A percentile compares a stretch with the other conserved stretches of the same genome.
Evolutionary conservation across 495 filamentous ascomycete species (phyloP).

Genomic region (Staphylotrichum tortipilum): DNA sequence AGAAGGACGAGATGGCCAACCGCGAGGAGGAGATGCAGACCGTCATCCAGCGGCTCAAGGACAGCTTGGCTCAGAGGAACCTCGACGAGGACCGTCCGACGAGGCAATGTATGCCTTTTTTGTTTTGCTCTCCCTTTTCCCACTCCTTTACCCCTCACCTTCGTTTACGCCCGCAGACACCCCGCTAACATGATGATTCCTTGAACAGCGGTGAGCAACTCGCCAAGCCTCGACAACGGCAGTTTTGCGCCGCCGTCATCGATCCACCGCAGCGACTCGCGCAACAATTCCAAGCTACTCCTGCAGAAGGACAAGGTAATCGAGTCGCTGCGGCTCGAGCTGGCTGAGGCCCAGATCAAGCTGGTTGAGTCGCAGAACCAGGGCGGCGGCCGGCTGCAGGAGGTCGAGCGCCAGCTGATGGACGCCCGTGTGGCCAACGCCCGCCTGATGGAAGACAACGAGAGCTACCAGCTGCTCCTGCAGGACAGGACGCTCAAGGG

Average conservation of each 20-base stretch:
- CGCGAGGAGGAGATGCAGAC: slow-evolving; percentile 82
- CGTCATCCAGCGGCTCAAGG: slow-evolving; percentile 83
- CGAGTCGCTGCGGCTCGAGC: slow-evolving; percentile 79
- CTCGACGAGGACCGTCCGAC: slow-evolving; percentile 55
- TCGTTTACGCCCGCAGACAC: neutral
- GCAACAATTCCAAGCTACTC: slow-evolving; percentile 77
- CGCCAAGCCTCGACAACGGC: slow-evolving; percentile 50
- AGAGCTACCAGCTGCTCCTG: slow-evolving; percentile 90
- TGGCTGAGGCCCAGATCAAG: slow-evolving; percentile 92
- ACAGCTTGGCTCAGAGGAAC: slow-evolving; percentile 68
- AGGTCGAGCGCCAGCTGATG: slow-evolving; percentile 79
- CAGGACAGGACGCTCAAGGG: slow-evolving; percentile 90
- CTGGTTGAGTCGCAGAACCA: slow-evolving; percentile 89
- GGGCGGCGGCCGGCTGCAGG: slow-evolving; percentile 73
- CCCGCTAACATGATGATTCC: slow-evolving; percentile 5
- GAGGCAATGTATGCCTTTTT: slow-evolving; percentile 54
- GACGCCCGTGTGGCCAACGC: slow-evolving; percentile 92
- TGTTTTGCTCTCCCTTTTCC: too few species aligned
- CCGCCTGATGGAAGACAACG: slow-evolving; percentile 94
- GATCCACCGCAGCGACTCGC: slow-evolving; percentile 68
- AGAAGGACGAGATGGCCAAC: slow-evolving; percentile 78
- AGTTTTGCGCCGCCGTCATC: slow-evolving; percentile 86
- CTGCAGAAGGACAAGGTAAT: slow-evolving; percentile 95
- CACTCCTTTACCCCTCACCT: too few species aligned
- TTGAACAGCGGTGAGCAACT: slow-evolving; percentile 42